phyloP scores from a whole-genome alignment of 1,284 basidiomycete genomes.

The Meira miltonrushii region DNA sequence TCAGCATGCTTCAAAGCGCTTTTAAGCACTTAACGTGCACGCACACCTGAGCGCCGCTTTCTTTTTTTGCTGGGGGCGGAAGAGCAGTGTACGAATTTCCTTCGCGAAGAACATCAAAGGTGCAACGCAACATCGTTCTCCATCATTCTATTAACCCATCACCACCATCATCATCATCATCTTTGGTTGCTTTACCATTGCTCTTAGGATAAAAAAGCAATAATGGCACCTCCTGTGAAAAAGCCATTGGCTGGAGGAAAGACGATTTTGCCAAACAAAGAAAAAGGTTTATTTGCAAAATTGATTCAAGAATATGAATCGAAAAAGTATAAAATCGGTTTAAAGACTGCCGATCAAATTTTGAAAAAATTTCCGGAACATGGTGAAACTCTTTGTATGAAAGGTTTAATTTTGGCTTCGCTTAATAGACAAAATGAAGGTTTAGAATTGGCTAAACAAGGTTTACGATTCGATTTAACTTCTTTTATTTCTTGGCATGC shows the following conservation, averaged over 20 bases:
- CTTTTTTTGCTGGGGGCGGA: too few species aligned
- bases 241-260: not conserved
- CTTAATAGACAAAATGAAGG: constrained; percentile 58
- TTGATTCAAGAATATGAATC: constrained; percentile 75
- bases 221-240: constrained; percentile 5
- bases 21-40: too few species aligned
- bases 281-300: constrained; percentile 79
- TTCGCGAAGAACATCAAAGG: too few species aligned
- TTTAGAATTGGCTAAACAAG: constrained; percentile 77
- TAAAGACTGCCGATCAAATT: constrained; percentile 88
- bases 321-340: constrained; percentile 79
- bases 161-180: not conserved
- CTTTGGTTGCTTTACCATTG: not conserved
- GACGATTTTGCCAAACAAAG: constrained; percentile 63
- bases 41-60: too few species aligned
- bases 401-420: constrained; percentile 46
- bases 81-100: too few species aligned
- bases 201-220: not conserved
- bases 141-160: not conserved
- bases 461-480: constrained; percentile 72
- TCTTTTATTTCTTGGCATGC: constrained; percentile 99
- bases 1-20: too few species aligned
- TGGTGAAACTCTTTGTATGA: constrained; percentile 59
- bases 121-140: not conserved
- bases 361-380: constrained; percentile 93